A percentile compares a stretch with the other conserved stretches of the same genome.
phyloP scores from a whole-genome alignment of 2,329 filamentous ascomycete species.

The Ophiostoma novo-ulmi region DNA sequence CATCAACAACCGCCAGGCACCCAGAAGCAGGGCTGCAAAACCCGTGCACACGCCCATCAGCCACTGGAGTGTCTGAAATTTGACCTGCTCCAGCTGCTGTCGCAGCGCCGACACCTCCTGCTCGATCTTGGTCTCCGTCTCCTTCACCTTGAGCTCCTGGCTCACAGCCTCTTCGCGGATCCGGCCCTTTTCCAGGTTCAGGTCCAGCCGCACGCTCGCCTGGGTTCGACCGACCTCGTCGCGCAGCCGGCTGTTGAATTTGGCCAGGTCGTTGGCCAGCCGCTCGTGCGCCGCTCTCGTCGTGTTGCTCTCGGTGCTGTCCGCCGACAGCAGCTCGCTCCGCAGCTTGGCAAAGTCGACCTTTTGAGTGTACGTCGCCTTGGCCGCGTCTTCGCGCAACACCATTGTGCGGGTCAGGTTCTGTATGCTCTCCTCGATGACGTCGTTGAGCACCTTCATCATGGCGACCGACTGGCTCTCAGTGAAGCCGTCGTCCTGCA shows the following conservation, averaged over 20 bases:
- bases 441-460: conserved; percentile 95
- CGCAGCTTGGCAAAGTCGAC: conserved; percentile 97
- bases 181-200: conserved; percentile 93
- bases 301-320: conserved; percentile 83
- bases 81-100: conserved; percentile 92
- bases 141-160: conserved; percentile 96
- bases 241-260: conserved; percentile 79
- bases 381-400: conserved; percentile 83
- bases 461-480: conserved; percentile 95
- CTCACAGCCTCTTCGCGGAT: conserved; percentile 94
- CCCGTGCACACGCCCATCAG: conserved; percentile 78
- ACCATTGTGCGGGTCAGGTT: conserved; percentile 98
- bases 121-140: conserved; percentile 97
- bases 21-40: conserved; percentile 61
- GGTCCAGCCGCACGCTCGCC: conserved; percentile 82
- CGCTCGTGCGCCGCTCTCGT: conserved; percentile 88
- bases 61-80: conserved; percentile 98
- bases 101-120: conserved; percentile 88
- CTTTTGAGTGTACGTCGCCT: conserved; percentile 77
- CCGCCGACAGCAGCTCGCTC: conserved; percentile 85
- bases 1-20: conserved; percentile 67
- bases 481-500: conserved; percentile 88
- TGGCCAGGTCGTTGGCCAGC: conserved; percentile 88
- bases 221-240: conserved; percentile 95
- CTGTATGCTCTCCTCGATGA: conserved; percentile 97